Conservation (phyloP, 2,329 filamentous ascomycete genomes). For the Stagonosporopsis cucurbitacearum region DNA sequence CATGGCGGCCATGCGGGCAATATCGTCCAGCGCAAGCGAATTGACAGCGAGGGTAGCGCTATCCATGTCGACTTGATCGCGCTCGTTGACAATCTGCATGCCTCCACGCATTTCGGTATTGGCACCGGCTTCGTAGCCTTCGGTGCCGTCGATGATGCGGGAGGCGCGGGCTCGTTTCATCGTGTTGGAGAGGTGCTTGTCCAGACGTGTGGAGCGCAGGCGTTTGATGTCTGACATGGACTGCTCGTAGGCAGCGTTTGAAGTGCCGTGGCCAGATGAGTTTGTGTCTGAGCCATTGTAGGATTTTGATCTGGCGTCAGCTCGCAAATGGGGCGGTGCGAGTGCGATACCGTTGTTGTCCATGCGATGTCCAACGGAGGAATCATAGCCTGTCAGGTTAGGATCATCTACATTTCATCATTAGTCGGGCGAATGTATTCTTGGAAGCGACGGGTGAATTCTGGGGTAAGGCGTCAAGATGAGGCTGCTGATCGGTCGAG, state of each 20-base stretch:
- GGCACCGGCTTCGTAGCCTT: constrained; percentile 74
- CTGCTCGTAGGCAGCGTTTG: constrained; percentile 79
- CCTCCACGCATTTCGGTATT: constrained; percentile 64
- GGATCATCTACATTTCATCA: constrained; percentile 66
- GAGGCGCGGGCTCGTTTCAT: constrained; percentile 90
- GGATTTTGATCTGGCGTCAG: constrained; percentile 76
- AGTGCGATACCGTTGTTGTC: constrained; percentile 55
- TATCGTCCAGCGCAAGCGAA: constrained; percentile 92
- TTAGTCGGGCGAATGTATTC: constrained; percentile 41
- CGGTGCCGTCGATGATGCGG: constrained; percentile 87
- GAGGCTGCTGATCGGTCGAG: constrained; percentile 32
- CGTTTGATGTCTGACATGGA: constrained; percentile 94
- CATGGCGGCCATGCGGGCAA: constrained; percentile 91
- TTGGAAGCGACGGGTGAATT: constrained; percentile 39
- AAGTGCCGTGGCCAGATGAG: constrained; percentile 62
- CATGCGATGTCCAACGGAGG: constrained; percentile 67
- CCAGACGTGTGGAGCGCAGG: constrained; percentile 88
- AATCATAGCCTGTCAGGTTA: constrained; percentile 70
- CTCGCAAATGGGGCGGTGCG: constrained; percentile 60
- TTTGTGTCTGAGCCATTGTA: constrained; percentile 66
- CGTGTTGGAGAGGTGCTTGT: constrained; percentile 92
- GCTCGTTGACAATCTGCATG: constrained; percentile 83
- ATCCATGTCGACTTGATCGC: constrained; percentile 72
- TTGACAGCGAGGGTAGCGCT: constrained; percentile 90
- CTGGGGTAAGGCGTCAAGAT: constrained; percentile 42